Percentiles rank a stretch among this genome's conserved stretches.
Evolutionary conservation across 2,329 filamentous ascomycete species (phyloP).

Genomic region (Alternaria novae-zelandiae): DNA sequence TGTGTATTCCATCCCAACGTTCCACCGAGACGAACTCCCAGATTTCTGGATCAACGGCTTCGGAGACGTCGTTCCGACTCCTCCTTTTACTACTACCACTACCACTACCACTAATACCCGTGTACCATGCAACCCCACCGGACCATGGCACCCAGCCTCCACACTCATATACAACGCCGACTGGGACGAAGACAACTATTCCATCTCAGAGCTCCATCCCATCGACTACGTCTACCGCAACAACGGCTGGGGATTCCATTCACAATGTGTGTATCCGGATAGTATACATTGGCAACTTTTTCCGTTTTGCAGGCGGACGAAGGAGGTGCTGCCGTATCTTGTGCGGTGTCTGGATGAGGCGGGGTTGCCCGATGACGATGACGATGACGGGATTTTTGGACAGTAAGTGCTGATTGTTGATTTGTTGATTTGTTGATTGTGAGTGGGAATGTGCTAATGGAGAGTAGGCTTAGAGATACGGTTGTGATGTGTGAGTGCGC

Average conservation of each 20-base stretch:
- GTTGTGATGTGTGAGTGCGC: neutral
- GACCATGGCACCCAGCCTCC: neutral
- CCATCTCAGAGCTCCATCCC: too few species aligned
- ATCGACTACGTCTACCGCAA: neutral
- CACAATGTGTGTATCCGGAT: fast-evolving
- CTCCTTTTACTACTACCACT: too few species aligned
- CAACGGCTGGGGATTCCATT: too few species aligned
- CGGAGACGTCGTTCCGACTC: neutral
- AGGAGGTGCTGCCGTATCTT: neutral
- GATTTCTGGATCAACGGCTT: neutral
- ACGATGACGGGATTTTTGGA: too few species aligned
- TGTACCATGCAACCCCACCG: too few species aligned
- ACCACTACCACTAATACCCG: too few species aligned
- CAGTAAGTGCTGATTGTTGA: too few species aligned
- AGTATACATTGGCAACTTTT: neutral
- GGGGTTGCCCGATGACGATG: neutral
- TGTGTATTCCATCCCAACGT: neutral
- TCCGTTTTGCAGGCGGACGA: neutral
- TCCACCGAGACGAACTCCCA: neutral
- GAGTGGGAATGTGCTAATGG: neutral
- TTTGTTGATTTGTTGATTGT: too few species aligned
- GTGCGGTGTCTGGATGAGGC: neutral
- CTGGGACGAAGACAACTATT: too few species aligned
- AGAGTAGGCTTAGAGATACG: neutral
- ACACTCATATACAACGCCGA: neutral